A percentile compares a stretch with the other conserved stretches of the same genome.
These are phyloP conservation scores for Corylus heterophylla DNA, from an alignment of 306 rosid genomes.

Conservation along the genomic window DNA sequence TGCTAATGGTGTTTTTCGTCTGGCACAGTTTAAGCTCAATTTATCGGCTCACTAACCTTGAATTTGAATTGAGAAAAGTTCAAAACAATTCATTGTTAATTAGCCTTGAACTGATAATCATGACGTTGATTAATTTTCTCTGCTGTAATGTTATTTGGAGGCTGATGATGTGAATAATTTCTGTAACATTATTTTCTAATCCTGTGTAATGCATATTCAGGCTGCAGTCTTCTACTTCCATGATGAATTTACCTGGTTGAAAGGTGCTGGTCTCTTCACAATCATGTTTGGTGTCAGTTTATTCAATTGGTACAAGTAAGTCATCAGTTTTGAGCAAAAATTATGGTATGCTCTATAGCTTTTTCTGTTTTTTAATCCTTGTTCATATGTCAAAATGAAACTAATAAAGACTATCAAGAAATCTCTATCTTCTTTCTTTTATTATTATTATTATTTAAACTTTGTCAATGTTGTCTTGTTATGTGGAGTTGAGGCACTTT, in stretches of 20 bases:
- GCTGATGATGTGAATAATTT: constrained; percentile 4
- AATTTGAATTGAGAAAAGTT: background rate
- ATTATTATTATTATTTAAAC: too few relatives aligned
- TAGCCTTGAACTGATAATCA: background rate
- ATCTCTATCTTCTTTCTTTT: background rate
- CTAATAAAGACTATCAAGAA: background rate
- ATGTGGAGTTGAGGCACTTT: background rate
- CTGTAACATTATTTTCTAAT: constrained; percentile 27
- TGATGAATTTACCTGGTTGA: constrained; percentile 81
- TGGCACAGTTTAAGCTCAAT: background rate
- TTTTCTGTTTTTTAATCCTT: background rate
- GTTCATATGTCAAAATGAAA: constrained; percentile 17
- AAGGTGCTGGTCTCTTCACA: constrained; percentile 76
- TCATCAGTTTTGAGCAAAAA: constrained; percentile 26
- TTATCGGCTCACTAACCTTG: background rate
- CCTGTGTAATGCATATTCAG: constrained; percentile 41
- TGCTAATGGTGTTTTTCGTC: background rate
- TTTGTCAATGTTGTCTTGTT: background rate
- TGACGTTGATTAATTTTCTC: constrained; percentile 11
- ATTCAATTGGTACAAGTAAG: constrained; percentile 99
- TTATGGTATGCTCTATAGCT: background rate
- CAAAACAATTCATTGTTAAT: background rate
- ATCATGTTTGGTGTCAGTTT: constrained; percentile 90
- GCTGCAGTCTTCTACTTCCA: constrained; percentile 95
- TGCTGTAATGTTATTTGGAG: background rate